These are phyloP conservation scores for Solanum clarkiae DNA, from an alignment of 257 asterid genomes.

Conservation along the genomic window DNA sequence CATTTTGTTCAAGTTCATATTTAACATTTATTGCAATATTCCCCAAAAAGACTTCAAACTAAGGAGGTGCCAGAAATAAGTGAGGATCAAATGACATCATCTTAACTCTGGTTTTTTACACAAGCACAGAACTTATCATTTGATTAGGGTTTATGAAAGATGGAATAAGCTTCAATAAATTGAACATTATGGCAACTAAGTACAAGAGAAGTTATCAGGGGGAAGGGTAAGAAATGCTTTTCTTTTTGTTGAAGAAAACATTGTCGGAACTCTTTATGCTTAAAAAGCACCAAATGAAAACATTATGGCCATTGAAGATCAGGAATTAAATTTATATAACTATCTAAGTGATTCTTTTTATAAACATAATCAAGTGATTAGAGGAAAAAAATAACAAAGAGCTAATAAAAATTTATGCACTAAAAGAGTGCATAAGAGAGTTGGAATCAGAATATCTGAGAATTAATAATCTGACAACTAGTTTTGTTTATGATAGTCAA, in stretches of 20 bases:
- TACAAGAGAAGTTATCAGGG: not conserved
- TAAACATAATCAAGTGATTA: not conserved
- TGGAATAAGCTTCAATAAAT: not conserved
- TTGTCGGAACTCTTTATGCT: not conserved
- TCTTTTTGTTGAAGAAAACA: not conserved
- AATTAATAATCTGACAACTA: not conserved
- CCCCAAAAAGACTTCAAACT: not conserved
- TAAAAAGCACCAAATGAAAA: not conserved
- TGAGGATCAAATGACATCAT: not conserved
- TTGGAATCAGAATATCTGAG: not conserved
- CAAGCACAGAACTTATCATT: not conserved
- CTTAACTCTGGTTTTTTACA: not conserved
- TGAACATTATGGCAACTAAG: not conserved
- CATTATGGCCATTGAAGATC: not conserved
- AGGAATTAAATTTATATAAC: not conserved
- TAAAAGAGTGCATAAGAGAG: not conserved
- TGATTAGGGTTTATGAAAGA: not conserved
- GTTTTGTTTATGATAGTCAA: not conserved
- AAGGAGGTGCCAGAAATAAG: not conserved
- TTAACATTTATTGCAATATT: not conserved
- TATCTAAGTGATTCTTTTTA: not conserved
- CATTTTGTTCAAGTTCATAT: not conserved
- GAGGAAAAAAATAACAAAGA: not conserved
- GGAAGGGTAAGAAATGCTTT: not conserved
- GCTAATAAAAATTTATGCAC: not conserved